phyloP scores from a whole-genome alignment of 257 asterid genomes.

The Plantago elongata region DNA sequence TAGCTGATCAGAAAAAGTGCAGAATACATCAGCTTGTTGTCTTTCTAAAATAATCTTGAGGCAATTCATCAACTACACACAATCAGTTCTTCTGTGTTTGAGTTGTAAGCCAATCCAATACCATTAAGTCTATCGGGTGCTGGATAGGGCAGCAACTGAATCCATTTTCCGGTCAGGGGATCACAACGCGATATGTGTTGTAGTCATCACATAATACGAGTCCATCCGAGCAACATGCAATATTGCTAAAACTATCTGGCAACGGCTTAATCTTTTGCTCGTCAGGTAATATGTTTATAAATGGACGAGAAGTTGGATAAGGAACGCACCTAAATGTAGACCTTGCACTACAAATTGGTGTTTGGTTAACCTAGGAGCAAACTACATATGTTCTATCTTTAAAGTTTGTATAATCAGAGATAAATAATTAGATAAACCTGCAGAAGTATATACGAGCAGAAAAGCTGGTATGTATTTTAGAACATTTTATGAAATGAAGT shows the following conservation, averaged over 20 bases:
- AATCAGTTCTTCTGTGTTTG: neutral
- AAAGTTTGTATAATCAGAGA: too few relatives aligned
- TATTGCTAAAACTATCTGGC: neutral
- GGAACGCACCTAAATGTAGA: neutral
- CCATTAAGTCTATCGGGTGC: neutral
- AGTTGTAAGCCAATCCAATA: neutral
- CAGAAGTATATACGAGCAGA: too few relatives aligned
- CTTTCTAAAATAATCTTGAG: too few relatives aligned
- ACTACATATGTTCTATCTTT: too few relatives aligned
- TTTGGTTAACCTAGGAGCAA: neutral
- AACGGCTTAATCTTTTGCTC: neutral
- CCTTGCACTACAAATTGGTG: neutral
- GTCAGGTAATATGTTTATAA: neutral
- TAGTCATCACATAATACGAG: neutral
- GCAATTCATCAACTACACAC: too few relatives aligned
- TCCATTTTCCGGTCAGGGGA: neutral
- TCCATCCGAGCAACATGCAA: neutral
- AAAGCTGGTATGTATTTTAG: too few relatives aligned
- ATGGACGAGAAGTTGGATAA: too few relatives aligned
- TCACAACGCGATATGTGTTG: neutral
- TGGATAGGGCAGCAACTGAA: neutral
- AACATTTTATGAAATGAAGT: too few relatives aligned
- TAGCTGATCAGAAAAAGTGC: too few relatives aligned
- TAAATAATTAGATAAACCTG: too few relatives aligned
- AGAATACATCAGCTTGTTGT: too few relatives aligned